These are phyloP conservation scores for Talaromyces sp. DNA, from an alignment of 2,329 filamentous ascomycete species.

Conservation along the genomic window DNA sequence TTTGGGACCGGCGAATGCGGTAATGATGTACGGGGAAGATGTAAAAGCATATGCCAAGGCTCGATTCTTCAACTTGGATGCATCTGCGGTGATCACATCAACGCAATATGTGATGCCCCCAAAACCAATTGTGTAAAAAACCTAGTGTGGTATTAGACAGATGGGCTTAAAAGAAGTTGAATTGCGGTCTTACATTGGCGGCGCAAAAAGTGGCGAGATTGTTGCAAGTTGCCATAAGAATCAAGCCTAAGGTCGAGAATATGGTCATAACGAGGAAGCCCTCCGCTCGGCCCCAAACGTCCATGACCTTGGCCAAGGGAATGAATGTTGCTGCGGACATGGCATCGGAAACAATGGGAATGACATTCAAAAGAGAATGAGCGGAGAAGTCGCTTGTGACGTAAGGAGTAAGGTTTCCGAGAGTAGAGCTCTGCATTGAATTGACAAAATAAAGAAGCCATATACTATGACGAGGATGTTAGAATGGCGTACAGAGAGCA, in stretches of 20 bases:
- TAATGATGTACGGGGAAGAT: slow-evolving; percentile 47
- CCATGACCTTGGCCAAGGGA: slow-evolving; percentile 56
- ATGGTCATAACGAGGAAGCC: slow-evolving; percentile 46
- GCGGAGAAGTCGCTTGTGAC: slow-evolving; percentile 46
- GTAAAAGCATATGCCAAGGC: slow-evolving; percentile 55
- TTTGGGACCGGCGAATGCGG: slow-evolving; percentile 41
- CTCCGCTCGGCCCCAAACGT: slow-evolving; percentile 56
- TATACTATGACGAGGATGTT: slow-evolving; percentile 20
- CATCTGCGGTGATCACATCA: slow-evolving; percentile 58
- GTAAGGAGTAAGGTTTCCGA: slow-evolving; percentile 31
- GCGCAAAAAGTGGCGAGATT: slow-evolving; percentile 57
- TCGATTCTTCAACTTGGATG: slow-evolving; percentile 54
- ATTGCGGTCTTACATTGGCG: slow-evolving; percentile 42
- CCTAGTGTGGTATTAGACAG: slow-evolving; percentile 5
- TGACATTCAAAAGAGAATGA: slow-evolving; percentile 50
- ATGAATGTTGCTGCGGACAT: slow-evolving; percentile 53
- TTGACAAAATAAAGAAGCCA: slow-evolving; percentile 32
- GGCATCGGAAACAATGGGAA: slow-evolving; percentile 48
- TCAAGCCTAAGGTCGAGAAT: slow-evolving; percentile 40
- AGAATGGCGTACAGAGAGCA: not conserved
- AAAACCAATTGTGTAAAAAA: slow-evolving; percentile 53
- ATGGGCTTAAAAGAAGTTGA: not conserved
- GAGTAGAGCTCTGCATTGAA: slow-evolving; percentile 27
- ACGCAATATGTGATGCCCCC: slow-evolving; percentile 52
- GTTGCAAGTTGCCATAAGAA: slow-evolving; percentile 57